phyloP scores from a whole-genome alignment of 2,329 filamentous ascomycete genomes.

The Venturia pyrina region DNA sequence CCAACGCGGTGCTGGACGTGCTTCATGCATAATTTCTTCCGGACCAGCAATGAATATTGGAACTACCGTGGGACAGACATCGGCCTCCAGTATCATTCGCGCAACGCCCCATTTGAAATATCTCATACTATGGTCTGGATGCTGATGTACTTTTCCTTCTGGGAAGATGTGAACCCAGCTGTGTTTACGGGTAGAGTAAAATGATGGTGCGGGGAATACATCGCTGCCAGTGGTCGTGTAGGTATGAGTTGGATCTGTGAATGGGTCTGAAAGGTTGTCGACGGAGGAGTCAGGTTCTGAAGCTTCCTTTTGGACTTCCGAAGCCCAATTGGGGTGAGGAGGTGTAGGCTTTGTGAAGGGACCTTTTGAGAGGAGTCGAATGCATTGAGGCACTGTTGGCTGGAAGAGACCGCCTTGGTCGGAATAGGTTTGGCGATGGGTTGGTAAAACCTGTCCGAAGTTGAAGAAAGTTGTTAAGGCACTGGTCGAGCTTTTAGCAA shows the following conservation, averaged over 20 bases:
- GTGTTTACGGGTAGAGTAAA: constrained; percentile 58
- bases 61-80: constrained; percentile 77
- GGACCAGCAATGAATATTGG: constrained; percentile 93
- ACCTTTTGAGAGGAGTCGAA: constrained; percentile 64
- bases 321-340: constrained; percentile 17
- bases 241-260: constrained; percentile 40
- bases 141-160: constrained; percentile 89
- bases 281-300: background rate
- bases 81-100: constrained; percentile 78
- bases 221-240: constrained; percentile 61
- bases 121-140: constrained; percentile 65
- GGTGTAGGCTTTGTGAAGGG: constrained; percentile 32
- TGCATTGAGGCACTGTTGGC: constrained; percentile 74
- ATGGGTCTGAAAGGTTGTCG: constrained; percentile 40
- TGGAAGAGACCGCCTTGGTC: constrained; percentile 78
- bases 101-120: constrained; percentile 99
- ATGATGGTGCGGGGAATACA: constrained; percentile 59
- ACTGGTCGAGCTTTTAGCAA: constrained; percentile 34
- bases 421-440: constrained; percentile 72
- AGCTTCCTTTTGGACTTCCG: background rate
- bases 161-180: constrained; percentile 95
- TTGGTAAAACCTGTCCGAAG: constrained; percentile 81
- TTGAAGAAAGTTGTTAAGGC: constrained; percentile 69
- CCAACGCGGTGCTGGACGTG: constrained; percentile 67
- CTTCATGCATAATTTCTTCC: constrained; percentile 80